phyloP scores from a whole-genome alignment of 371 early-diverging fungal species.

The Saksenaea oblongispora region DNA sequence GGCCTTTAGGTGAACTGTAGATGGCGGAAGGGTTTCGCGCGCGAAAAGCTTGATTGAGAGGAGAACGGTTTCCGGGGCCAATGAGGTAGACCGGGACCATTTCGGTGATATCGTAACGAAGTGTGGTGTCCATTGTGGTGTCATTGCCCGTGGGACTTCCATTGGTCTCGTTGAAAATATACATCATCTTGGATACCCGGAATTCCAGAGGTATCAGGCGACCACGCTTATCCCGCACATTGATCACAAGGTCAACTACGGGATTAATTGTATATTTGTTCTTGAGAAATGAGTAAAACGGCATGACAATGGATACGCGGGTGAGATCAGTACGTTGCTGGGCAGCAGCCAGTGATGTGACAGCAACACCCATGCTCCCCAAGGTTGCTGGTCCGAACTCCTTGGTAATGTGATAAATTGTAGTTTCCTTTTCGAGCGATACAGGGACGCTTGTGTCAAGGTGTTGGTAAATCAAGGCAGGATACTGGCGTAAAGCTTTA shows the following conservation, averaged over 20 bases:
- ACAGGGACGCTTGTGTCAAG: conserved; percentile 39
- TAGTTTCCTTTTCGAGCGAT: conserved; percentile 37
- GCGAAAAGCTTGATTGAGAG: conserved; percentile 61
- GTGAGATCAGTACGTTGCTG: conserved; percentile 52
- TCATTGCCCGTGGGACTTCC: conserved; percentile 15
- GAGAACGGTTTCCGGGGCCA: conserved; percentile 56
- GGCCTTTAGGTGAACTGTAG: conserved; percentile 46
- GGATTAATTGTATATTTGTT: conserved; percentile 30
- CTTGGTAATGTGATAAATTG: conserved; percentile 60
- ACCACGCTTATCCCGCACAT: conserved; percentile 53
- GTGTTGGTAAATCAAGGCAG: conserved; percentile 52
- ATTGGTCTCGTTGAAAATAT: conserved; percentile 33
- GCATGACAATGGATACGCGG: conserved; percentile 62
- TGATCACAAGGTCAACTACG: conserved; percentile 42
- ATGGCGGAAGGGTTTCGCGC: conserved; percentile 46
- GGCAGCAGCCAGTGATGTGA: conserved; percentile 63
- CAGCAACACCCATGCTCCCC: conserved; percentile 61
- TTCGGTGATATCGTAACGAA: conserved; percentile 5
- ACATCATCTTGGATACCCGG: conserved; percentile 49
- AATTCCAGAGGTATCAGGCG: conserved; percentile 45
- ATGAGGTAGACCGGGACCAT: conserved; percentile 61
- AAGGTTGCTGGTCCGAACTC: conserved; percentile 60
- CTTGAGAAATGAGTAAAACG: conserved; percentile 59
- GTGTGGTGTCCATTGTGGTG: conserved; percentile 2
- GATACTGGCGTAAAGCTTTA: conserved; percentile 45